phyloP scores from a whole-genome alignment of 352 stramenopile genomes.

The Blastocystis sp. region DNA sequence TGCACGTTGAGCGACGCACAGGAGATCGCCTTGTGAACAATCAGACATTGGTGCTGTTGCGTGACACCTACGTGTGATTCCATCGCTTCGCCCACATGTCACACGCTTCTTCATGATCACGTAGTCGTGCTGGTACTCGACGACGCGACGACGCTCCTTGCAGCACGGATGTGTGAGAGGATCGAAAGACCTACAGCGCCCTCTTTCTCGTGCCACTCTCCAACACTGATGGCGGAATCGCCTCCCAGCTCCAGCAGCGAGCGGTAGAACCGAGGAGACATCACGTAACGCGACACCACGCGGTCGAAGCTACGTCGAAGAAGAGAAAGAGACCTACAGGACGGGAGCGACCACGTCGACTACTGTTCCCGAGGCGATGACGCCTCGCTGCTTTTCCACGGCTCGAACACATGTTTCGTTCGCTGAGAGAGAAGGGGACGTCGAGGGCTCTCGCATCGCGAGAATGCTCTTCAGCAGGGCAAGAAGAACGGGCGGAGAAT shows the following conservation, averaged over 20 bases:
- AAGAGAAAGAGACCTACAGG: background rate
- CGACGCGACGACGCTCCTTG: background rate
- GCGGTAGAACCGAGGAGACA: background rate
- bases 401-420: background rate
- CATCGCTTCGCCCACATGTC: background rate
- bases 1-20: background rate
- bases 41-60: background rate
- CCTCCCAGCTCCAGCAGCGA: background rate
- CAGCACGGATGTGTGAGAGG: background rate
- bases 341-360: no score
- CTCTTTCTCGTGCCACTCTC: background rate
- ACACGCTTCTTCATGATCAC: conserved; percentile 15
- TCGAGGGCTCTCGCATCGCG: background rate
- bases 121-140: conserved; percentile 28
- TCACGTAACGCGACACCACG: background rate
- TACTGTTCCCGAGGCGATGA: background rate
- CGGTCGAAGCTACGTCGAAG: background rate
- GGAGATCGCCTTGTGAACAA: background rate
- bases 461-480: background rate
- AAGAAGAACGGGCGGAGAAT: background rate
- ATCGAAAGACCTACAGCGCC: background rate
- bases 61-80: background rate
- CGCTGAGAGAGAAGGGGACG: background rate
- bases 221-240: conserved; percentile 2
- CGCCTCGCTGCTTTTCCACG: background rate